phyloP scores from a whole-genome alignment of 2,329 filamentous ascomycete species.

The Sporothrix schenckii region DNA sequence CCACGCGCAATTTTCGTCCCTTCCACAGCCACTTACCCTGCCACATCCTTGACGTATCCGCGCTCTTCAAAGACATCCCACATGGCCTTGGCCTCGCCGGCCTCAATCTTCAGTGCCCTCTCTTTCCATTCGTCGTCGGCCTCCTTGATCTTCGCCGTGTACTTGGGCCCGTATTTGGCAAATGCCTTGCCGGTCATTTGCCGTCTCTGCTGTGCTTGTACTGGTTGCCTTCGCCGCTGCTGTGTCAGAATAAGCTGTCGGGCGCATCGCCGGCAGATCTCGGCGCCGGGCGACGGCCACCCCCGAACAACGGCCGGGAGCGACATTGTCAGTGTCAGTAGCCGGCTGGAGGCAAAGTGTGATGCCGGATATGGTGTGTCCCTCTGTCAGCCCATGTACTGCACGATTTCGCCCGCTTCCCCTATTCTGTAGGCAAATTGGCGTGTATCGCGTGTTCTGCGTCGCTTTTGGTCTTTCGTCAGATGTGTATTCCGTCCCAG shows the following conservation, averaged over 20 bases:
- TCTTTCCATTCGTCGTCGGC: constrained; percentile 54
- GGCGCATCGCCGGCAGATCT: constrained; percentile 34
- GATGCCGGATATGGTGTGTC: neutral
- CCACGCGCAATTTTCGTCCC: no score
- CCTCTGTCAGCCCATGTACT: neutral
- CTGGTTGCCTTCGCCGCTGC: neutral
- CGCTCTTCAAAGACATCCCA: constrained; percentile 70
- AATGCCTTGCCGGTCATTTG: constrained; percentile 33
- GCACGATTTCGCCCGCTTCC: neutral
- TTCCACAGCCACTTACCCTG: constrained; percentile 59
- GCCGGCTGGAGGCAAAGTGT: neutral
- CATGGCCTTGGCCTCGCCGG: constrained; percentile 56
- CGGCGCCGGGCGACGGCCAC: constrained; percentile 26
- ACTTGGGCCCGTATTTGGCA: constrained; percentile 42
- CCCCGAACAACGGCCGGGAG: constrained; percentile 23
- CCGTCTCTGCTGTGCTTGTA: constrained; percentile 20
- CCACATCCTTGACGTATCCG: constrained; percentile 72
- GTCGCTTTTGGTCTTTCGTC: neutral
- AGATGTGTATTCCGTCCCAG: neutral
- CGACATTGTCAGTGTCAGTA: constrained; percentile 27
- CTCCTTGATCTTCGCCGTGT: constrained; percentile 49
- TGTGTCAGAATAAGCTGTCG: constrained; percentile 25
- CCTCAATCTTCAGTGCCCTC: constrained; percentile 52
- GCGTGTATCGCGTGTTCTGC: neutral
- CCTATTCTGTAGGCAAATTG: neutral